Conservation (phyloP, 345 rosid genomes). For the Gossypium mustelinum region DNA sequence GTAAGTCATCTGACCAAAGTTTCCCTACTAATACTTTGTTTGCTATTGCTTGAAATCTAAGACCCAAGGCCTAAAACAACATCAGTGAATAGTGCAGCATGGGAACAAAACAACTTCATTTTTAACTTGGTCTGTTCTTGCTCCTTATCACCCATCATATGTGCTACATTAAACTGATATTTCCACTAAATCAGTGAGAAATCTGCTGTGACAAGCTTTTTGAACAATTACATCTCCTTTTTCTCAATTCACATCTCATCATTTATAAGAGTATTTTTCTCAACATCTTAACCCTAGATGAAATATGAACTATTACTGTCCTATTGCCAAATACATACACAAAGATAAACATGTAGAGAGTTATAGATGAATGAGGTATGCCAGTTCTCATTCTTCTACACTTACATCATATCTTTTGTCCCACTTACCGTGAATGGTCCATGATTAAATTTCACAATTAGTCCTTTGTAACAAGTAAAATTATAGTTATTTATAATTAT, state of each 20-base stretch:
- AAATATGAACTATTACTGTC: neutral
- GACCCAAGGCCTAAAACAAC: neutral
- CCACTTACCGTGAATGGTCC: neutral
- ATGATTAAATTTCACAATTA: neutral
- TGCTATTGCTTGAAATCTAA: slow-evolving; percentile 1
- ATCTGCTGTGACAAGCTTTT: neutral
- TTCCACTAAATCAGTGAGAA: neutral
- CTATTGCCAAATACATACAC: neutral
- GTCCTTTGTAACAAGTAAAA: too few species aligned
- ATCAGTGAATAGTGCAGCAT: neutral
- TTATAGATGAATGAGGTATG: neutral
- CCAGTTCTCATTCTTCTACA: neutral
- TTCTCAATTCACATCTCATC: neutral
- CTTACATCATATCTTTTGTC: neutral
- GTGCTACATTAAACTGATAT: neutral
- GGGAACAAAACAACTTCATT: neutral
- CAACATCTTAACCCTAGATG: neutral
- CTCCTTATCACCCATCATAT: neutral
- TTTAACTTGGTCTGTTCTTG: too few species aligned
- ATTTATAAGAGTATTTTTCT: neutral
- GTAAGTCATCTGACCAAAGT: neutral
- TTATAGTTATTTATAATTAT: too few species aligned
- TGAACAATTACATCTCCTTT: neutral
- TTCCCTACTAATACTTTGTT: neutral
- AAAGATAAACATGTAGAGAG: too few species aligned